These are phyloP conservation scores for Acanthamoeba sp. DNA, from an alignment of 208 protist genomes.

Conservation along the genomic window DNA sequence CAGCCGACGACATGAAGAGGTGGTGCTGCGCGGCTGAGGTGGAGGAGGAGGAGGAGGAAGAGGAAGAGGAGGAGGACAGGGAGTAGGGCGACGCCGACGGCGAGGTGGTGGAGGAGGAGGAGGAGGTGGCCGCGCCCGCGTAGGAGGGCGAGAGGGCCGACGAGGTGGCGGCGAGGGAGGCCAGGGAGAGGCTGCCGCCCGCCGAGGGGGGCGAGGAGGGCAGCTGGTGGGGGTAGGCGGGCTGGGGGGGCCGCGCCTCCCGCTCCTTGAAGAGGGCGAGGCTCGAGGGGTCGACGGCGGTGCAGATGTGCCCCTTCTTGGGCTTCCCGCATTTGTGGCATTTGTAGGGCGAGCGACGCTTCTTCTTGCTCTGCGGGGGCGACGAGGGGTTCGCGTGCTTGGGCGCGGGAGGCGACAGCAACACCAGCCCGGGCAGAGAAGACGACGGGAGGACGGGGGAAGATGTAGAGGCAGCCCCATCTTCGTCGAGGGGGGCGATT, in stretches of 20 bases:
- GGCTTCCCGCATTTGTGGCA: constrained; percentile 74
- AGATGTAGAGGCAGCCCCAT: too few relatives aligned
- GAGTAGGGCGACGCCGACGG: neutral
- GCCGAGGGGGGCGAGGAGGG: neutral
- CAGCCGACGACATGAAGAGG: neutral
- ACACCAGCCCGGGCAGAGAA: neutral
- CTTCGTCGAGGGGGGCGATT: too few relatives aligned
- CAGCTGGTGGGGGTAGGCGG: neutral
- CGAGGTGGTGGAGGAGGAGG: neutral
- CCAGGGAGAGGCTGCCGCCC: neutral
- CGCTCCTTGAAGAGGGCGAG: constrained; percentile 61
- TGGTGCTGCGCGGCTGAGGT: neutral
- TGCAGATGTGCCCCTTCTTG: constrained; percentile 75
- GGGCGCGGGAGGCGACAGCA: neutral
- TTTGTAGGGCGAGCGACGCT: constrained; percentile 41
- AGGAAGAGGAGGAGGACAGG: neutral
- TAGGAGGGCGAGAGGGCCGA: neutral
- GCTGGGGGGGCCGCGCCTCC: constrained; percentile 3
- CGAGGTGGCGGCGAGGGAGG: neutral
- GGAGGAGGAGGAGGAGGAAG: neutral
- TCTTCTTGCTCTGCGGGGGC: constrained; percentile 45
- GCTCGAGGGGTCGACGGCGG: constrained; percentile 14
- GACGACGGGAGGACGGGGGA: too few relatives aligned
- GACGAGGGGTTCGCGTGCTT: constrained; percentile 20
- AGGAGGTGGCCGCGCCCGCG: neutral